These are phyloP conservation scores for Nitzschia sp. DNA, from an alignment of 108 stramenopile species.

Conservation along the genomic window DNA sequence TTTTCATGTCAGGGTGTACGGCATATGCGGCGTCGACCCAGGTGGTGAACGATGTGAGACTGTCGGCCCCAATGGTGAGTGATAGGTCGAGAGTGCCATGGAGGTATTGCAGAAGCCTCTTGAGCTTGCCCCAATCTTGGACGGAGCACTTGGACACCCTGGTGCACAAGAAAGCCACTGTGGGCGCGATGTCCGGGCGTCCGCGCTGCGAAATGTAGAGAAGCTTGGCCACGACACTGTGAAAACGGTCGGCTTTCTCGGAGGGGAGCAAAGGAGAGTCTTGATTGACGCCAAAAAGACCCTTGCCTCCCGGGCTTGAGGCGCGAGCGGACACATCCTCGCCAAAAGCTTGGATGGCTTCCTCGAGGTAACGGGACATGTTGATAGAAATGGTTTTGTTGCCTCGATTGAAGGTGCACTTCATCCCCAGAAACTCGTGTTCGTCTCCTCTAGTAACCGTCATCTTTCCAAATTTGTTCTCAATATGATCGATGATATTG, in stretches of 20 bases:
- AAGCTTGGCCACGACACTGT: slow-evolving; percentile 34
- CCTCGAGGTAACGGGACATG: slow-evolving; percentile 33
- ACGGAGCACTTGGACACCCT: slow-evolving; percentile 38
- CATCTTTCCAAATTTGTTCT: slow-evolving; percentile 19
- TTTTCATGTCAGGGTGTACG: slow-evolving; percentile 40
- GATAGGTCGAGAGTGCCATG: slow-evolving; percentile 25
- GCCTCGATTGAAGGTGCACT: slow-evolving; percentile 9
- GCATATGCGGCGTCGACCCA: slow-evolving; percentile 40
- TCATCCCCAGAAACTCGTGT: slow-evolving; percentile 51
- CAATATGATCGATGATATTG: background rate
- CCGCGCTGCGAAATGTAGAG: slow-evolving; percentile 28
- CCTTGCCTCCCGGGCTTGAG: slow-evolving; percentile 40
- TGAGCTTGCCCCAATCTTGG: slow-evolving; percentile 49
- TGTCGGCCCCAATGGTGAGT: slow-evolving; percentile 27
- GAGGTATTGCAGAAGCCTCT: slow-evolving; percentile 38
- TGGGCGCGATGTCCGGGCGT: slow-evolving; percentile 31
- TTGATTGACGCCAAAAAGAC: slow-evolving; percentile 40
- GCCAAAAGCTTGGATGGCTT: slow-evolving; percentile 10
- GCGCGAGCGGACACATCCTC: slow-evolving; percentile 4
- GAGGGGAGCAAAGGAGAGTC: slow-evolving; percentile 8
- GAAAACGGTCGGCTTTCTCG: slow-evolving; percentile 16
- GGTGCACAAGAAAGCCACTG: slow-evolving; percentile 54
- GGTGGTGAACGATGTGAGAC: slow-evolving; percentile 5
- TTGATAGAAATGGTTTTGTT: slow-evolving; percentile 11
- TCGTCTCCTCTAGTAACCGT: slow-evolving; percentile 35